Conservation (phyloP, 169 alveolate species). For the Eimeria sp. region DNA sequence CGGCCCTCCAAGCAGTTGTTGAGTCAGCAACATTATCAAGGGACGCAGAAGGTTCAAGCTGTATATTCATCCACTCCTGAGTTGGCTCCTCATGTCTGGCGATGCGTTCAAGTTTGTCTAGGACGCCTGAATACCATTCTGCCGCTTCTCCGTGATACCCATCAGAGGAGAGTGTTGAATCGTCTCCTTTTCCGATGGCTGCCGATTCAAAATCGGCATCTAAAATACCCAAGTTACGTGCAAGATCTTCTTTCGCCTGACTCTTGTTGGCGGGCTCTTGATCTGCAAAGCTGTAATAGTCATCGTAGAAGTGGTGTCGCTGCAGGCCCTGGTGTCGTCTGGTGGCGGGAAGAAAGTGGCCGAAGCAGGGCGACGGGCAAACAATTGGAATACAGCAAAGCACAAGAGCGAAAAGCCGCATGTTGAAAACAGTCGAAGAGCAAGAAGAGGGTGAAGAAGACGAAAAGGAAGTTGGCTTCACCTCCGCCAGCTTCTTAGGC, state of each 20-base stretch:
- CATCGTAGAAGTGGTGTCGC: not conserved
- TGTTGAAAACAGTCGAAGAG: not conserved
- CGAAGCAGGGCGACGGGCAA: not conserved
- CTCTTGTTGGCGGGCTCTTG: not conserved
- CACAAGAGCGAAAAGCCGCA: not conserved
- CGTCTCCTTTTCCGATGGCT: not conserved
- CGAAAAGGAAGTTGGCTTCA: not conserved
- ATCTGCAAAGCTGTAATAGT: not conserved
- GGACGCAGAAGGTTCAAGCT: not conserved
- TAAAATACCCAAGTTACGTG: slow-evolving; percentile 12
- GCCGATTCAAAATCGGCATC: not conserved
- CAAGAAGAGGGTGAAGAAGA: not conserved
- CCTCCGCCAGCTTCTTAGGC: not conserved
- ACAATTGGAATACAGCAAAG: not conserved
- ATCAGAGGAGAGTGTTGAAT: not conserved
- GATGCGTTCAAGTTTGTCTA: slow-evolving; percentile 48
- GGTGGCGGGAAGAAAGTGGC: slow-evolving; percentile 32
- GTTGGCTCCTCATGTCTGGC: slow-evolving; percentile 39
- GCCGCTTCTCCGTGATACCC: not conserved
- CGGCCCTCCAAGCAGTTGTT: not conserved
- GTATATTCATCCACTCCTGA: slow-evolving; percentile 8
- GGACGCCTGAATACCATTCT: slow-evolving; percentile 10
- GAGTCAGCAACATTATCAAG: not conserved
- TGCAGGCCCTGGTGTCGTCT: slow-evolving; percentile 50
- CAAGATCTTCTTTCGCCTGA: slow-evolving; percentile 27